phyloP scores from a whole-genome alignment of 306 rosid species.

The Gastrolobium bilobum region DNA sequence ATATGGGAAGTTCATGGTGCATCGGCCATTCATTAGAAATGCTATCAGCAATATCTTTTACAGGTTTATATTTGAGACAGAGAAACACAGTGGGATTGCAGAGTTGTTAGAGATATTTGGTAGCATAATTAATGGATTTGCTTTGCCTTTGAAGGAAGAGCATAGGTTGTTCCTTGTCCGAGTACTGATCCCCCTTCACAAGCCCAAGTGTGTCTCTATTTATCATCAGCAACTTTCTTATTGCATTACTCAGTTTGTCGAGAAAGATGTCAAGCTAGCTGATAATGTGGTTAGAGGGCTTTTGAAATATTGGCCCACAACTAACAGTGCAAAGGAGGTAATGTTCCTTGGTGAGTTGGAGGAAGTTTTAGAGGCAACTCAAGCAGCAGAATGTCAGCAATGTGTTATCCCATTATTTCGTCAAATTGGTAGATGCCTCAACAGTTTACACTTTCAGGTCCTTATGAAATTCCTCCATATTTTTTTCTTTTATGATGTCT shows the following conservation, averaged over 20 bases:
- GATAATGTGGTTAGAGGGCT: conserved; percentile 72
- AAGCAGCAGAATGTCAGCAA: conserved; percentile 68
- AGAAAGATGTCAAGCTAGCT: conserved; percentile 73
- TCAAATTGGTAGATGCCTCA: conserved; percentile 66
- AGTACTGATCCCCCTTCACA: conserved; percentile 73
- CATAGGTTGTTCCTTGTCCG: conserved; percentile 76
- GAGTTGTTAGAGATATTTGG: conserved; percentile 76
- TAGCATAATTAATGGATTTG: conserved; percentile 73
- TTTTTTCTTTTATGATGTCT: conserved; percentile 2
- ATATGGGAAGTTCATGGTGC: conserved; percentile 79
- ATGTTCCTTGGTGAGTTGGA: conserved; percentile 76
- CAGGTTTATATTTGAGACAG: conserved; percentile 71
- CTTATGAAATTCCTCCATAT: not conserved
- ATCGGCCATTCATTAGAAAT: conserved; percentile 73
- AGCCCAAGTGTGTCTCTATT: conserved; percentile 67
- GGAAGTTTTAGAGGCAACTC: conserved; percentile 71
- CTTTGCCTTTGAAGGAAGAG: conserved; percentile 79
- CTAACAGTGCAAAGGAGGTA: conserved; percentile 74
- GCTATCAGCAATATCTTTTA: conserved; percentile 72
- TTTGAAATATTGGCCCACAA: conserved; percentile 71
- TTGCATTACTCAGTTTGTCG: conserved; percentile 73
- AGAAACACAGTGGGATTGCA: conserved; percentile 70
- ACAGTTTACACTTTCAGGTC: conserved; percentile 80
- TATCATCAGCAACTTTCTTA: conserved; percentile 73
- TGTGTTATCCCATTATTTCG: conserved; percentile 70